phyloP scores from a whole-genome alignment of 331 rosid genomes.

The Pyracantha coccinea region DNA sequence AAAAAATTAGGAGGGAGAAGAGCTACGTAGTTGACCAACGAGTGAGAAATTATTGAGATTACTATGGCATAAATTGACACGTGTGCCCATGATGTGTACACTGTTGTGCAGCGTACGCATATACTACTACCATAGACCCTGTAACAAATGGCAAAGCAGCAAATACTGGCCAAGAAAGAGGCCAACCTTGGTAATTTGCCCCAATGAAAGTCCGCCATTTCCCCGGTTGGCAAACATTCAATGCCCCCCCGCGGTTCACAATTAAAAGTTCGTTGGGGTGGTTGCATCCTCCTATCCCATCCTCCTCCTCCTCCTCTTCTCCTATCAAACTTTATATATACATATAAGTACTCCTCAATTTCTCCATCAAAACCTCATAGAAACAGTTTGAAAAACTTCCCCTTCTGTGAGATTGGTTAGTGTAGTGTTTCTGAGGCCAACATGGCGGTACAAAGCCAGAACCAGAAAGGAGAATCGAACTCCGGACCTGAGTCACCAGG shows the following conservation, averaged over 20 bases:
- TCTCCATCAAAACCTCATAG: not conserved
- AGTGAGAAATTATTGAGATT: too few species aligned
- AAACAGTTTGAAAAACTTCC: not conserved
- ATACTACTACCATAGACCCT: not conserved
- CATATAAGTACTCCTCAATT: not conserved
- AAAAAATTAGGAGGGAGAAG: too few species aligned
- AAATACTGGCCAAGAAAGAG: not conserved
- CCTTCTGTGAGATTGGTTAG: not conserved
- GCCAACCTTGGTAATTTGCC: not conserved
- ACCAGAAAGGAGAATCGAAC: not conserved
- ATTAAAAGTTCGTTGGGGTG: constrained; percentile 72
- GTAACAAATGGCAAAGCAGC: constrained; percentile 10
- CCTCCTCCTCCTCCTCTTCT: constrained; percentile 10
- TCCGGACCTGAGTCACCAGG: not conserved
- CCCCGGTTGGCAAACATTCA: constrained; percentile 48
- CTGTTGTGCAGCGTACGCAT: not conserved
- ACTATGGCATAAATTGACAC: not conserved
- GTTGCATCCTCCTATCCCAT: constrained; percentile 29
- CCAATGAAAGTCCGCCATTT: not conserved
- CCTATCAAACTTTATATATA: not conserved
- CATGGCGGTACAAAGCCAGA: not conserved
- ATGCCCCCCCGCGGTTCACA: constrained; percentile 29
- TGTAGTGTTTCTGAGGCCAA: not conserved
- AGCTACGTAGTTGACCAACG: too few species aligned
- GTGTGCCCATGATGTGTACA: not conserved